Base-by-base conservation (phyloP, 768 basidiomycete genomes). In the Rhizopogon vulgaris region DNA sequence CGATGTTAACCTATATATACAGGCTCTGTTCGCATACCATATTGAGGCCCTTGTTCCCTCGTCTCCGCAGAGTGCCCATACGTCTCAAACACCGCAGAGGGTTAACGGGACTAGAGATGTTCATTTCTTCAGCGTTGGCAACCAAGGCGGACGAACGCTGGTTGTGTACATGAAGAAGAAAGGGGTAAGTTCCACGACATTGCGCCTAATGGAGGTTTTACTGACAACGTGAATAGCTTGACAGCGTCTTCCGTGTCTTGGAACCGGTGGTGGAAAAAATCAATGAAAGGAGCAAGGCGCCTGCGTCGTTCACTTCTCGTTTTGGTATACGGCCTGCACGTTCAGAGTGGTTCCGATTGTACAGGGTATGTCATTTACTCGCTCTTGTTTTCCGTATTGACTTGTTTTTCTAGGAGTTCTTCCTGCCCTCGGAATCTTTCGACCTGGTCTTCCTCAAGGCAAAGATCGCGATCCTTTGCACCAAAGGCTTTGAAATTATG, bases 401-500 rank as follows among this genome's bases (percentile, higher is more conserved):
- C 9, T 22, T 51, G 37, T 59, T 17, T 38, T 51, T 43, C 0
- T 42, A 80, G 78, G 90, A 94, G 70, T 95, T 94, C 71, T 94
- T 91, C 80, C 69, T 95, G 45, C 92, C 90, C 2, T 92, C 89
- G 0, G 93, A 96, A 63, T 86, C 94, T 0, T 91, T 83, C 56
- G 89, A 92, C 63, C 74, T 97, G 39, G 84, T 93, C 55, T 98
- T 97, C 78, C 73, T 97, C 52, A 94, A 94, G 65, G 88, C 89
- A 8, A 90, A 88, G 70, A 88, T 99, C 56, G 94, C 90, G 3
- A 89, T 99, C 52, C 78, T 96, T 27, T 94, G 94, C 59, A 84
- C 89, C 0, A 91, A 90, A 63, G 94, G 94, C 38, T 97, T 97
- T 60, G 94, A 97, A 68, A 95, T 97, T 60, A 97, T 98, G 89